These are phyloP conservation scores for Boletus sp. DNA, from an alignment of 768 basidiomycete genomes.

Conservation along the genomic window DNA sequence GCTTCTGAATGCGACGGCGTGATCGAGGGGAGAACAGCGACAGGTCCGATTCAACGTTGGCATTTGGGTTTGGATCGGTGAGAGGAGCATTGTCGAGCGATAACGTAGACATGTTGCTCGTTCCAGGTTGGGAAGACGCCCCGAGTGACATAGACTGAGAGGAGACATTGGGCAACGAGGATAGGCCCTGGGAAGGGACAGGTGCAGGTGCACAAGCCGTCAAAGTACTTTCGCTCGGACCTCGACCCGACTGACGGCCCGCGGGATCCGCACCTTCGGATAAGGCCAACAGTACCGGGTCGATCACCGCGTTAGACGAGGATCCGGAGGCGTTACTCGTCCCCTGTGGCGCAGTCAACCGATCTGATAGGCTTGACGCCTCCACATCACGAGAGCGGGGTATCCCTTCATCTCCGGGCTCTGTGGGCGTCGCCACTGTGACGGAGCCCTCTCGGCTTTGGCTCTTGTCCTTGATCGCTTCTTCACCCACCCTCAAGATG, in stretches of 20 bases:
- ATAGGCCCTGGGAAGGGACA: not conserved
- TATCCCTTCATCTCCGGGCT: conserved; percentile 5
- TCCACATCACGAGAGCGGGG: not conserved
- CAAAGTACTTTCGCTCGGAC: not conserved
- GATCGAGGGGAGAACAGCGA: conserved; percentile 43
- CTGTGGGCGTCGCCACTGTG: not conserved
- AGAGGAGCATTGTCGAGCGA: not conserved
- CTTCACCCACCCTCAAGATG: conserved; percentile 34
- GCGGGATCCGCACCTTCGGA: conserved; percentile 15
- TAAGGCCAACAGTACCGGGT: conserved; percentile 30
- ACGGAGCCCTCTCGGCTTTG: conserved; percentile 12
- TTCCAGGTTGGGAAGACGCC: not conserved
- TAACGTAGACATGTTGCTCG: not conserved
- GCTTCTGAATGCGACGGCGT: conserved; percentile 57
- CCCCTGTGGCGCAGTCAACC: not conserved
- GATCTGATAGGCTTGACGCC: not conserved
- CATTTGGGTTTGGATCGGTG: not conserved
- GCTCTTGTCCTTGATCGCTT: conserved; percentile 10
- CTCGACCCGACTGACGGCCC: not conserved
- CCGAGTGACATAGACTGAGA: not conserved
- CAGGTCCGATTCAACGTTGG: conserved; percentile 14
- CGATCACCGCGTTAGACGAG: conserved; percentile 24
- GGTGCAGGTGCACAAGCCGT: not conserved
- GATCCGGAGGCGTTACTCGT: not conserved
- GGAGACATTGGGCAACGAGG: not conserved